phyloP scores from a whole-genome alignment of 108 stramenopile species.

The Nitzschia sp. region DNA sequence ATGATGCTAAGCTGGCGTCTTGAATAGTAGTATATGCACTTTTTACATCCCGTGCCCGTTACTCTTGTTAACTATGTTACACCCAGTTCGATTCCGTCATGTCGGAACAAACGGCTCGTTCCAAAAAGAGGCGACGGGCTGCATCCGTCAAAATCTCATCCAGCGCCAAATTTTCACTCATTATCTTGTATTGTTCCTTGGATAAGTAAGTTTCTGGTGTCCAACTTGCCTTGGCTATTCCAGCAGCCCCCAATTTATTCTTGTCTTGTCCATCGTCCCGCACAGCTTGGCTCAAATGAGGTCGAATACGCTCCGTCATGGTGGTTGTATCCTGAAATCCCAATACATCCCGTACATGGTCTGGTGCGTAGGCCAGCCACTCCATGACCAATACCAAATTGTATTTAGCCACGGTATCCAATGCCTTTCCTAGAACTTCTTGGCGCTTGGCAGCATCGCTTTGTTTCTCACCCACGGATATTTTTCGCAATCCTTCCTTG shows the following conservation, averaged over 20 bases:
- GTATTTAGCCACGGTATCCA: conserved; percentile 69
- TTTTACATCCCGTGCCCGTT: too few species aligned
- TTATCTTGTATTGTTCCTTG: conserved; percentile 53
- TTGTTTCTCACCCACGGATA: conserved; percentile 11
- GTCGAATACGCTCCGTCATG: conserved; percentile 69
- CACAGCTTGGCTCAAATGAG: conserved; percentile 65
- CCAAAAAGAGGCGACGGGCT: conserved; percentile 74
- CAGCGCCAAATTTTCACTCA: conserved; percentile 79
- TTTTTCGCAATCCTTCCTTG: conserved; percentile 37
- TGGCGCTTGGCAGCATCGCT: conserved; percentile 26
- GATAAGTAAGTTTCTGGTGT: conserved; percentile 63
- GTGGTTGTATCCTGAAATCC: conserved; percentile 64
- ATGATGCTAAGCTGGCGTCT: not conserved
- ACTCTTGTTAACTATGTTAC: not conserved
- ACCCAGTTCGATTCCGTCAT: conserved; percentile 8
- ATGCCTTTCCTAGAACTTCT: conserved; percentile 52
- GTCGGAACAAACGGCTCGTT: conserved; percentile 69
- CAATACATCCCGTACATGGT: conserved; percentile 54
- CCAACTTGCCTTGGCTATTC: conserved; percentile 75
- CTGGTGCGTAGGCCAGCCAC: conserved; percentile 75
- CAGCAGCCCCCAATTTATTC: conserved; percentile 67
- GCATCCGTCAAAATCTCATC: conserved; percentile 81
- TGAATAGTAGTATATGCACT: too few species aligned
- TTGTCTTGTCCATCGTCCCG: conserved; percentile 76
- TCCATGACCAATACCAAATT: conserved; percentile 79